Evolutionary conservation across 2,329 filamentous ascomycete genomes (phyloP).

Genomic region (Cordyceps militaris): DNA sequence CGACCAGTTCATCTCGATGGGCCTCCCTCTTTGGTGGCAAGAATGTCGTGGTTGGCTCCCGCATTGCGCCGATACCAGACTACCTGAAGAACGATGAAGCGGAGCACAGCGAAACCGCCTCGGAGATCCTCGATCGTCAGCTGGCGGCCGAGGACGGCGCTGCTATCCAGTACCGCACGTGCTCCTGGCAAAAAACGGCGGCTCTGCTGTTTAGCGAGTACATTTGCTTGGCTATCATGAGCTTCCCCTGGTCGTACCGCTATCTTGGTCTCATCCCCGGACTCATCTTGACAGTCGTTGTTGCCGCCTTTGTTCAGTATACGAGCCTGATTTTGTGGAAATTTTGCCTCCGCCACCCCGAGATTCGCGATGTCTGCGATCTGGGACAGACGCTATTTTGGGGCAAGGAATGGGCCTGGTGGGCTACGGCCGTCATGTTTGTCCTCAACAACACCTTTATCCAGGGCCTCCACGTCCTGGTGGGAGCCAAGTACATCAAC

Average conservation of each 20-base stretch:
- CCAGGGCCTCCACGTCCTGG: slow-evolving; percentile 72
- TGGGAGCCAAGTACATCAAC: slow-evolving; percentile 82
- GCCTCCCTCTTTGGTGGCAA: slow-evolving; percentile 33
- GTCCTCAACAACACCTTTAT: slow-evolving; percentile 92
- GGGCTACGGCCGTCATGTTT: slow-evolving; percentile 74
- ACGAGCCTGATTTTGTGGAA: slow-evolving; percentile 62
- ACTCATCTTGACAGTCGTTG: slow-evolving; percentile 71
- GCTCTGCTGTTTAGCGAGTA: slow-evolving; percentile 90
- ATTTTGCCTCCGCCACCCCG: slow-evolving; percentile 84
- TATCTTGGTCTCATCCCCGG: slow-evolving; percentile 78
- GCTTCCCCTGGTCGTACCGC: slow-evolving; percentile 89
- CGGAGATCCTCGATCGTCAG: slow-evolving; percentile 54
- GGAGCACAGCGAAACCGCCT: slow-evolving; percentile 39
- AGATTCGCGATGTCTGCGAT: slow-evolving; percentile 88
- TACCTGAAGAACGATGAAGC: slow-evolving; percentile 34
- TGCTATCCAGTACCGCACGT: slow-evolving; percentile 86
- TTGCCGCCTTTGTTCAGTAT: slow-evolving; percentile 75
- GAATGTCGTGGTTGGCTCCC: slow-evolving; percentile 39
- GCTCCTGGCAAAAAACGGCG: slow-evolving; percentile 92
- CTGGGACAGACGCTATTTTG: slow-evolving; percentile 94
- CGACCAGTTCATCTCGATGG: slow-evolving; percentile 22
- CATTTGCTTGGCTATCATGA: slow-evolving; percentile 89
- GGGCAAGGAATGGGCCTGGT: slow-evolving; percentile 59
- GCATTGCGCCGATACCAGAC: slow-evolving; percentile 41
- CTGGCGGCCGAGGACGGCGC: slow-evolving; percentile 69